These are phyloP conservation scores for Aspergillus nidulans DNA, from an alignment of 495 filamentous ascomycete species.

Conservation along the genomic window DNA sequence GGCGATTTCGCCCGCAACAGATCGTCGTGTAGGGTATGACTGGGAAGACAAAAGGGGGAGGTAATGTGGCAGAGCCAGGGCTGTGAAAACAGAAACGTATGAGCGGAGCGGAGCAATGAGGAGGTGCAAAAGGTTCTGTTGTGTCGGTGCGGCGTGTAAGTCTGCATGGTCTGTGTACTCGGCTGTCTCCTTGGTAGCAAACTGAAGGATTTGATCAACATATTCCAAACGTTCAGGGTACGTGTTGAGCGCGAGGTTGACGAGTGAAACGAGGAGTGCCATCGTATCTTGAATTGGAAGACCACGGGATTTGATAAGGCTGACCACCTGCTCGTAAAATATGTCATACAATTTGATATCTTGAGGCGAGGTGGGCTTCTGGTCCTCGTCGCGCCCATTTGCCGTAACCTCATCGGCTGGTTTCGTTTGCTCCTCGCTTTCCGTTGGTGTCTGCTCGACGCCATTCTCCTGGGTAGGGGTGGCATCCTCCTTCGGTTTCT, in stretches of 20 bases:
- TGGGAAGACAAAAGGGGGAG: constrained; percentile 85
- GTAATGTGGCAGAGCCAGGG: constrained; percentile 84
- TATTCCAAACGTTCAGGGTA: constrained; percentile 92
- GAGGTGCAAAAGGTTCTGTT: constrained; percentile 83
- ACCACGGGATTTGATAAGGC: constrained; percentile 83
- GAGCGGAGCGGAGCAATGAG: constrained; percentile 83
- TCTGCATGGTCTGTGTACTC: constrained; percentile 92
- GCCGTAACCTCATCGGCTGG: constrained; percentile 19
- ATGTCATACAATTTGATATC: constrained; percentile 93
- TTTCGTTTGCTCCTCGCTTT: constrained; percentile 21
- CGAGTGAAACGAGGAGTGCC: constrained; percentile 83
- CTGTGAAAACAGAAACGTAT: constrained; percentile 91
- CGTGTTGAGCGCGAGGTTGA: constrained; percentile 90
- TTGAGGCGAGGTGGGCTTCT: constrained; percentile 65
- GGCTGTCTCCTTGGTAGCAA: constrained; percentile 80
- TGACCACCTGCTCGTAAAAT: constrained; percentile 94
- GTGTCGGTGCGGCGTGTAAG: constrained; percentile 79
- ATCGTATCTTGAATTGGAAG: constrained; percentile 93
- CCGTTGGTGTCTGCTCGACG: constrained; percentile 34
- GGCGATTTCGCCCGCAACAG: constrained; percentile 84
- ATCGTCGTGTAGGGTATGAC: constrained; percentile 86
- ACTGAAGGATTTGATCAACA: constrained; percentile 88
- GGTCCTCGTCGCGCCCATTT: constrained; percentile 16
- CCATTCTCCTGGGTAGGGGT: constrained; percentile 43
- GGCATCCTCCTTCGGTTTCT: constrained; percentile 30